Evolutionary conservation across 2,329 filamentous ascomycete species (phyloP).

Genomic region (Verticillium isaacii): DNA sequence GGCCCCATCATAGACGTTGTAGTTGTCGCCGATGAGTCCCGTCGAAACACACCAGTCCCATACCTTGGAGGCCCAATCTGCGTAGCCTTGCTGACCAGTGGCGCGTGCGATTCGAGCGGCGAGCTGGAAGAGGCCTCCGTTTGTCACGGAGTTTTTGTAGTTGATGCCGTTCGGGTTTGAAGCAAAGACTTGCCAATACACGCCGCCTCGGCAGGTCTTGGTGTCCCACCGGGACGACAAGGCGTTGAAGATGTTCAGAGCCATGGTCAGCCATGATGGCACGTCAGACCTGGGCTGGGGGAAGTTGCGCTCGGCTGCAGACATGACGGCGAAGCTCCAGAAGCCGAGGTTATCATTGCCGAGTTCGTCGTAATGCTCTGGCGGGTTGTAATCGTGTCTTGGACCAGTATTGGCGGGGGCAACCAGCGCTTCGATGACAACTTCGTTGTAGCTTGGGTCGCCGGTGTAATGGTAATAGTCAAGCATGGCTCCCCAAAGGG

Average conservation of each 20-base stretch:
- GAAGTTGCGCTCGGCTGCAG: constrained; percentile 65
- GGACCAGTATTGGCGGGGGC: constrained; percentile 52
- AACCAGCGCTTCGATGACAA: constrained; percentile 53
- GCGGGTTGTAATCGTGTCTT: constrained; percentile 55
- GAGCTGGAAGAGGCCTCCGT: constrained; percentile 79
- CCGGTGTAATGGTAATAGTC: constrained; percentile 66
- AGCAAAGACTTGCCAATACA: constrained; percentile 77
- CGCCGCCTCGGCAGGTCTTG: constrained; percentile 62
- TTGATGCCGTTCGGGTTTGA: constrained; percentile 69
- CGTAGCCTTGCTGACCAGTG: constrained; percentile 61
- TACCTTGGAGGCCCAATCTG: constrained; percentile 61
- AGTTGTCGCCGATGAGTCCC: constrained; percentile 51
- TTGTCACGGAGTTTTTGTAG: constrained; percentile 80
- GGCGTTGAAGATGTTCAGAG: constrained; percentile 67
- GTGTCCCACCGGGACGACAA: constrained; percentile 68
- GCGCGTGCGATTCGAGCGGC: constrained; percentile 69
- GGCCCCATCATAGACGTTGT: constrained; percentile 60
- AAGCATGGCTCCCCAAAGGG: constrained; percentile 62
- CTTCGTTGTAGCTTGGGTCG: constrained; percentile 57
- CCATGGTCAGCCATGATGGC: constrained; percentile 63
- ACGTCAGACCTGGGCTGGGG: constrained; percentile 52
- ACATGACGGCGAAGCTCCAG: constrained; percentile 64
- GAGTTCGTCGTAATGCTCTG: constrained; percentile 51
- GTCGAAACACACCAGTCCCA: constrained; percentile 59
- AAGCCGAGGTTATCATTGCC: constrained; percentile 75